Percentiles rank a stretch among this genome's conserved stretches.
These are phyloP conservation scores for Pascua guehoae DNA, from an alignment of 1,284 basidiomycete genomes.

Conservation along the genomic window DNA sequence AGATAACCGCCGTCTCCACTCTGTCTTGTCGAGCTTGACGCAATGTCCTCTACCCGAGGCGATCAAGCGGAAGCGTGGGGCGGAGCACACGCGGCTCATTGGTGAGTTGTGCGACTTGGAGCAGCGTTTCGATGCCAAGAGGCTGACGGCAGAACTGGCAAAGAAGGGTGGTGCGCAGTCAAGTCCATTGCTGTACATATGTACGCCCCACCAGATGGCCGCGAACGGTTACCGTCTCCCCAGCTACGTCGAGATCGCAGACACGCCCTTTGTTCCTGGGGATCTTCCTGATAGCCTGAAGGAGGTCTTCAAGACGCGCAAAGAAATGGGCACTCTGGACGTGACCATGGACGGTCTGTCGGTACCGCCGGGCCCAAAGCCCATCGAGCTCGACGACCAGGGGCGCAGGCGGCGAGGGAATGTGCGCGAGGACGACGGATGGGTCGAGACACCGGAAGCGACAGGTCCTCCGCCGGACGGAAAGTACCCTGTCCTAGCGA, in stretches of 20 bases:
- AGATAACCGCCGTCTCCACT: constrained; percentile 75
- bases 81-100: constrained; percentile 28
- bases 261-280: constrained; percentile 30
- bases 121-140: not conserved
- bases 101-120: constrained; percentile 18
- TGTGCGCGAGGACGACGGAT: constrained; percentile 57
- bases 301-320: constrained; percentile 6
- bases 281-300: constrained; percentile 12
- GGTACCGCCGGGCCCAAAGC: not conserved
- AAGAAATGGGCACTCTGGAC: not conserved
- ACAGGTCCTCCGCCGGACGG: constrained; percentile 29
- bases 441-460: constrained; percentile 66
- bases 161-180: constrained; percentile 16
- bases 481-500: constrained; percentile 46
- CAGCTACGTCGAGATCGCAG: constrained; percentile 60
- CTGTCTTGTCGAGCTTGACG: constrained; percentile 76
- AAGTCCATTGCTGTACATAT: constrained; percentile 63
- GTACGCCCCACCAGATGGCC: constrained; percentile 77
- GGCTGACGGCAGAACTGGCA: constrained; percentile 7
- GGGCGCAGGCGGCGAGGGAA: constrained; percentile 49
- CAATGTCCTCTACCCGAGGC: constrained; percentile 67
- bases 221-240: constrained; percentile 86
- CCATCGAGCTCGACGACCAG: constrained; percentile 12
- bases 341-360: no score
- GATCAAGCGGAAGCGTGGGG: constrained; percentile 67